Evolutionary conservation across 495 filamentous ascomycete species (phyloP), one percentile per base, ranked within the genome.

Genomic region (Durotheca rogersii): DNA sequence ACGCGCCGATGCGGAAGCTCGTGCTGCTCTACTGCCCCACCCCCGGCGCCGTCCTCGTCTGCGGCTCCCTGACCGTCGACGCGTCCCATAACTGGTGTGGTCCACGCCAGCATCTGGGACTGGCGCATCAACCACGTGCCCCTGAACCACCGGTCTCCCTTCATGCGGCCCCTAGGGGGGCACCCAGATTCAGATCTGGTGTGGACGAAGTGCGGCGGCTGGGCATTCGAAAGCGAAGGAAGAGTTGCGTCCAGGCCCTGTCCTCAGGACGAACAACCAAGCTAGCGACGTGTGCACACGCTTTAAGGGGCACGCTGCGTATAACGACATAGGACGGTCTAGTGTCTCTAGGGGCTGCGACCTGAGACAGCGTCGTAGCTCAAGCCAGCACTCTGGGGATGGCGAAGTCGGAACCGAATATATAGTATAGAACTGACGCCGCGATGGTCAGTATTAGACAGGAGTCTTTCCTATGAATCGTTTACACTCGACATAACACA

Each of bases 1-100:
- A 79, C 35, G 70, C 78, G 2, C 65, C 74, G 6, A 69, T 77
- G 67, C 81, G 79, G 79, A 81, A 81, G 59, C 64, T 80, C 5
- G 62, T 75, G 20, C 67, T 67, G 4, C 53, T 74, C 14, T 73
- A 72, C 47, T 57, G 69, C 16, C 78, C 78, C 0, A 67, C 81
- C 20, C 58, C 80, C 6, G 76, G 72, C 4, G 75, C 75, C 2
- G 66, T 66, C 1, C 56, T 81, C 14, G 68, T 81, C 34, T 70
- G 72, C 12, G 74, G 76, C 7, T 61, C 72, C 0, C 59, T 80
- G 9, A 76, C 72, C 1, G 73, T 81, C 39, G 79, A 82, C 35
- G 17, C 47, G 9, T 55, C 59, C 23, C 77, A 80, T 51, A 68
- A 77, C 46, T 80, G 71, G 71, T 78, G 69, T 68, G 64, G 65